These are phyloP conservation scores for Cercospora zeae-maydis DNA, from an alignment of 2,329 filamentous ascomycete genomes.

Conservation along the genomic window DNA sequence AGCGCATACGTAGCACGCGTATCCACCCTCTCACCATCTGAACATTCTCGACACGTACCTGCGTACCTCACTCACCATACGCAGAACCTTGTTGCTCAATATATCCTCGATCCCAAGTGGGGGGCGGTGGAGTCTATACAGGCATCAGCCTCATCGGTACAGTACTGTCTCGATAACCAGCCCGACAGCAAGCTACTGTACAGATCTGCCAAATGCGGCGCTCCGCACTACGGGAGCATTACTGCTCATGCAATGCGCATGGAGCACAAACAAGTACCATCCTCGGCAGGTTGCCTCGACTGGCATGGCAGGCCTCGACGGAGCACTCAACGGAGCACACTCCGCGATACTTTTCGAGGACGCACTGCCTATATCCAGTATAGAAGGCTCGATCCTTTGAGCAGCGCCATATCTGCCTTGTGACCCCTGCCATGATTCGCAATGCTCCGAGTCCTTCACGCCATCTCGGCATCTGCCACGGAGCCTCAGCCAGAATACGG, in stretches of 20 bases:
- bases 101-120: neutral
- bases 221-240: neutral
- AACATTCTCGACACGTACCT: neutral
- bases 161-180: neutral
- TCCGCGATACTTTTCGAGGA: neutral
- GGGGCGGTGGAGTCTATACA: neutral
- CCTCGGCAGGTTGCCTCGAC: neutral
- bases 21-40: neutral
- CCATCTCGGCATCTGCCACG: neutral
- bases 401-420: neutral
- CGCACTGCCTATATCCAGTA: neutral
- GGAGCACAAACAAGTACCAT: neutral
- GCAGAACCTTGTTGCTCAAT: neutral
- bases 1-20: no score
- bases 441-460: neutral
- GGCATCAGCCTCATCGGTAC: neutral
- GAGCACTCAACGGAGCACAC: neutral
- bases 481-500: constrained; percentile 14
- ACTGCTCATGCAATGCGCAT: neutral
- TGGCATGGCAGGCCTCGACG: neutral
- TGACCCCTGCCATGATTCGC: neutral
- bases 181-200: neutral
- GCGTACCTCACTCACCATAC: neutral
- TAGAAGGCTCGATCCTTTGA: neutral
- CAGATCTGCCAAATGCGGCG: neutral